Percentiles rank a stretch among this genome's conserved stretches.
Evolutionary conservation across 176 grass and related monocot genomes (phyloP).

Genomic region (Lolium perenne): DNA sequence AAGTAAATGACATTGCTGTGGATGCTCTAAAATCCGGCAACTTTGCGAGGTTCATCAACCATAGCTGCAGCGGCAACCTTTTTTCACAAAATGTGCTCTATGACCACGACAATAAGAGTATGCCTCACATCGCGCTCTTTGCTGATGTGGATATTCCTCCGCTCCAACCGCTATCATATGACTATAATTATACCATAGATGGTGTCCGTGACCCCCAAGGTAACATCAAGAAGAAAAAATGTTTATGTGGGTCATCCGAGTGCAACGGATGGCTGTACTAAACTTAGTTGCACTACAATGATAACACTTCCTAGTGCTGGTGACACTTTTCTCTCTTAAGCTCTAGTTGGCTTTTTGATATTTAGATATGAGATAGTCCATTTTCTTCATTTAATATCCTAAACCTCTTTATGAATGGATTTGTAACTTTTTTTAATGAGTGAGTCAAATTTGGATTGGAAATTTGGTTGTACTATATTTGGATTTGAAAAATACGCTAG

Average conservation of each 20-base stretch:
- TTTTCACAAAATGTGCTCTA: constrained; percentile 59
- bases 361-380: constrained; percentile 4
- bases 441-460: neutral
- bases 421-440: neutral
- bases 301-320: neutral
- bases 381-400: neutral
- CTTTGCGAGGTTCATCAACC: constrained; percentile 65
- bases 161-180: constrained; percentile 58
- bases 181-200: constrained; percentile 63
- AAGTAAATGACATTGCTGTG: constrained; percentile 34
- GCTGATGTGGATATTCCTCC: constrained; percentile 56
- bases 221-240: constrained; percentile 62
- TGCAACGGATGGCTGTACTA: constrained; percentile 58
- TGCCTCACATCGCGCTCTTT: constrained; percentile 67
- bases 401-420: neutral
- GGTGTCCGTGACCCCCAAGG: constrained; percentile 55
- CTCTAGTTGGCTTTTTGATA: neutral
- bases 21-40: constrained; percentile 55
- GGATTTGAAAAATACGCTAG: neutral
- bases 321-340: neutral
- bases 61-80: constrained; percentile 66
- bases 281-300: neutral
- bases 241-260: constrained; percentile 53
- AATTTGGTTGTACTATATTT: neutral
- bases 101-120: constrained; percentile 64